These are phyloP conservation scores for Hemerocallis citrina DNA, from an alignment of 106 monocot species.

Conservation along the genomic window DNA sequence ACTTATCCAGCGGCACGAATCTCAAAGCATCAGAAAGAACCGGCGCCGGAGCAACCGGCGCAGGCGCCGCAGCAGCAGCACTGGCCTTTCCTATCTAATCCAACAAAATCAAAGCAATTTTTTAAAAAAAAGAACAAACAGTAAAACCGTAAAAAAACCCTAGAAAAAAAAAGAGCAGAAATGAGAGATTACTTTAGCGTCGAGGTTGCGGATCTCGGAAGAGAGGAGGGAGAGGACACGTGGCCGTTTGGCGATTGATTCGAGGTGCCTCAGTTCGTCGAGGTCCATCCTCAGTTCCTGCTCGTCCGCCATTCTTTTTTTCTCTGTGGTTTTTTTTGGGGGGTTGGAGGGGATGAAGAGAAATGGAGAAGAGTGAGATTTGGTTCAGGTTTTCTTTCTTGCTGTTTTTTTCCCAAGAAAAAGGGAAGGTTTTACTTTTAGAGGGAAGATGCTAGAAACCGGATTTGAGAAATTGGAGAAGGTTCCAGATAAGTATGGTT, in stretches of 20 bases:
- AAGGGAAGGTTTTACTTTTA: constrained; percentile 6
- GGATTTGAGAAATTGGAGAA: no score
- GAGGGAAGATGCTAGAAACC: no score
- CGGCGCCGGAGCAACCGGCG: neutral
- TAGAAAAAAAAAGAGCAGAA: neutral
- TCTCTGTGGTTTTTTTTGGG: neutral
- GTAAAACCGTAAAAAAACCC: neutral
- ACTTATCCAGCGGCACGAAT: constrained; percentile 63
- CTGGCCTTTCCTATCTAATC: constrained; percentile 36
- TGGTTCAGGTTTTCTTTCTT: constrained; percentile 2
- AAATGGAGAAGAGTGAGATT: neutral
- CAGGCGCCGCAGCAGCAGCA: constrained; percentile 5
- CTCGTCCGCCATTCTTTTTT: constrained; percentile 33
- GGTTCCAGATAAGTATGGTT: no score
- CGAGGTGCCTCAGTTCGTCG: constrained; percentile 62
- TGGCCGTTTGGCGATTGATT: constrained; percentile 59
- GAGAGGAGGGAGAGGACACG: constrained; percentile 59
- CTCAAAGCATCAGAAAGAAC: constrained; percentile 10
- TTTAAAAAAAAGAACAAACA: neutral
- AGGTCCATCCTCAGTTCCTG: constrained; percentile 61
- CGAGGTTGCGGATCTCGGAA: constrained; percentile 43
- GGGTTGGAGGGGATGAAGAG: neutral
- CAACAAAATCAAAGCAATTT: neutral
- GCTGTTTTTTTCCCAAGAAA: no score
- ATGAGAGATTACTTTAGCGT: constrained; percentile 38